Evolutionary conservation across 2,329 filamentous ascomycete genomes (phyloP), one percentile per base, ranked within the genome.

Genomic region (Rhynchosporium agropyri): DNA sequence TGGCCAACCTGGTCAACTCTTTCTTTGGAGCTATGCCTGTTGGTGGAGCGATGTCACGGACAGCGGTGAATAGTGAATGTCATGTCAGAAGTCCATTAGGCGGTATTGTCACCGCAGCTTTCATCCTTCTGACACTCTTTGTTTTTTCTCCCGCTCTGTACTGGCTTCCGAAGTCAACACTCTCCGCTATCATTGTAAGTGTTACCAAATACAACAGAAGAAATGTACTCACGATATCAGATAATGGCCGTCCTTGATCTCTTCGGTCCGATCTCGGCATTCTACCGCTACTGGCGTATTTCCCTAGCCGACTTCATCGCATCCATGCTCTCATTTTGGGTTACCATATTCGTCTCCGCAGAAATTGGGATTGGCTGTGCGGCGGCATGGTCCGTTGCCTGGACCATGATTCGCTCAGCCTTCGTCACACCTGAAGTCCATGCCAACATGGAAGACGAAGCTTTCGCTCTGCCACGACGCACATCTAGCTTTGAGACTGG

Each of bases 31-130:
- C 82, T 9, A 87, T 89, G 83, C 79, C 84, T 0, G 79, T 87
- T 12, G 84, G 85, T 12, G 87, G 85, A 29, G 86, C 85, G 66
- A 88, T 89, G 83, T 88, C 85, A 0, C 79, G 86, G 9, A 89
- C 86, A 0, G 85, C 87, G 8, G 85, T 89, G 70, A 89, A 89
- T 76, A 87, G 84, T 0, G 80, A 84, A 36, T 86, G 84, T 56
- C 81, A 83, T 40, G 86, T 89, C 69, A 82, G 81, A 65, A 86
- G 83, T 5, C 87, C 87, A 0, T 75, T 87, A 0, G 85, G 83
- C 48, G 85, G 86, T 4, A 67, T 86, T 28, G 77, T 89, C 60
- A 87, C 86, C 0, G 81, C 84, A 2, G 84, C 80, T 4, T 83
- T 87, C 55, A 84, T 89, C 20, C 76, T 89, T 7, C 73, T 89